Evolutionary conservation across 2,329 filamentous ascomycete genomes (phyloP).

Genomic region (Didymosphaeria variabile): DNA sequence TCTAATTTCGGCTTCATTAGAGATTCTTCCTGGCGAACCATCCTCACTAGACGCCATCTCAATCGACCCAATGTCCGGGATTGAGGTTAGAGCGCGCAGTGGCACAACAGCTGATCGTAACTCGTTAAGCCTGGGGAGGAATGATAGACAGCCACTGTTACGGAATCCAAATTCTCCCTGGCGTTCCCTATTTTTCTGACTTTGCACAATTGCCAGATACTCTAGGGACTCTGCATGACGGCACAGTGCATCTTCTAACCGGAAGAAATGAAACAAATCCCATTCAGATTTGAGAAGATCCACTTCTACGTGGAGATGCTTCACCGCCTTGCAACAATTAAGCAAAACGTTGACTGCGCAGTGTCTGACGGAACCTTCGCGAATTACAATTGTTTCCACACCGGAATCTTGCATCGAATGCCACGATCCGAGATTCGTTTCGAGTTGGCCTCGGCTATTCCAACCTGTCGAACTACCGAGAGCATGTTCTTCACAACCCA

Average conservation of each 20-base stretch:
- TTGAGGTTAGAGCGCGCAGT: neutral
- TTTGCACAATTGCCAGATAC: constrained; percentile 4
- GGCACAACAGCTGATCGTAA: neutral
- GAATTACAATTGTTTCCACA: constrained; percentile 8
- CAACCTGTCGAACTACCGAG: constrained; percentile 1
- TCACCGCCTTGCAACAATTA: constrained; percentile 10
- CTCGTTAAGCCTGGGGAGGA: neutral
- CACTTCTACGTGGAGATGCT: neutral
- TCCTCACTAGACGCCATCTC: neutral
- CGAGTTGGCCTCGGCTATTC: neutral
- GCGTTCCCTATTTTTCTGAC: neutral
- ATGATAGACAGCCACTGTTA: neutral
- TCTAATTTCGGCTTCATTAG: neutral
- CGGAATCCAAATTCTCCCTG: neutral
- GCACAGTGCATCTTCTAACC: constrained; percentile 12
- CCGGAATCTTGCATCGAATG: neutral
- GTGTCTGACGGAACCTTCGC: constrained; percentile 1
- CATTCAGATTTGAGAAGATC: neutral
- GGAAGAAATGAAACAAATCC: constrained; percentile 2
- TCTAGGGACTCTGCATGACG: constrained; percentile 11
- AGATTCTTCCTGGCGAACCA: neutral
- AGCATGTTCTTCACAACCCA: neutral
- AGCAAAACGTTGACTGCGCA: constrained; percentile 2
- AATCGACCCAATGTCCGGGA: neutral
- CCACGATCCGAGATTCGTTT: neutral